These are phyloP conservation scores for Penicillium crustosum DNA, from an alignment of 2,329 filamentous ascomycete species.

Conservation along the genomic window DNA sequence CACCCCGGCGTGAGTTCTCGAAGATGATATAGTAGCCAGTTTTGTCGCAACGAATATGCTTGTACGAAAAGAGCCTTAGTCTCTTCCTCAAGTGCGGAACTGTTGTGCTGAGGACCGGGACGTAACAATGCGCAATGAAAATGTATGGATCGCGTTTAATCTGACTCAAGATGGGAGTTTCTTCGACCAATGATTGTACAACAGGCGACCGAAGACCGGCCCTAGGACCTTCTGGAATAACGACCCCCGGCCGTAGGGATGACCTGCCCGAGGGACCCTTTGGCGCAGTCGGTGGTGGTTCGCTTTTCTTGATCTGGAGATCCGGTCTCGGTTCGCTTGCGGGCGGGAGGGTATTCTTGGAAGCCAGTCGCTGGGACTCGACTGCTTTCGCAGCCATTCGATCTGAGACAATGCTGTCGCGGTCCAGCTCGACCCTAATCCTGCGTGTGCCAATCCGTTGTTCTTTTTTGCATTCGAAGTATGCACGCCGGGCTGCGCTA, in stretches of 20 bases:
- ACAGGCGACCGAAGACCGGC: constrained; percentile 33
- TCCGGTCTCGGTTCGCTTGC: constrained; percentile 35
- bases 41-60: constrained; percentile 78
- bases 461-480: constrained; percentile 70
- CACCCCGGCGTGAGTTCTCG: constrained; percentile 71
- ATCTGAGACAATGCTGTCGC: constrained; percentile 79
- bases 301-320: constrained; percentile 50
- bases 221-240: constrained; percentile 43
- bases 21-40: constrained; percentile 94
- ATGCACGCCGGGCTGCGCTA: constrained; percentile 76
- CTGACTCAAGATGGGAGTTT: constrained; percentile 64
- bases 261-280: constrained; percentile 71
- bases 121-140: constrained; percentile 81
- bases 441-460: constrained; percentile 74
- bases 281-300: constrained; percentile 79
- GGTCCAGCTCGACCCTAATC: constrained; percentile 83
- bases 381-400: constrained; percentile 74
- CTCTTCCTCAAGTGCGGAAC: constrained; percentile 88
- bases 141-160: constrained; percentile 83
- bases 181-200: constrained; percentile 59
- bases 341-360: constrained; percentile 31
- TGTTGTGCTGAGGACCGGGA: constrained; percentile 82
- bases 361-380: constrained; percentile 62
- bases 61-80: constrained; percentile 77
- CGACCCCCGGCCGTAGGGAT: constrained; percentile 35